phyloP scores from a whole-genome alignment of 495 filamentous ascomycete genomes.

The Margaritispora aquatica region DNA sequence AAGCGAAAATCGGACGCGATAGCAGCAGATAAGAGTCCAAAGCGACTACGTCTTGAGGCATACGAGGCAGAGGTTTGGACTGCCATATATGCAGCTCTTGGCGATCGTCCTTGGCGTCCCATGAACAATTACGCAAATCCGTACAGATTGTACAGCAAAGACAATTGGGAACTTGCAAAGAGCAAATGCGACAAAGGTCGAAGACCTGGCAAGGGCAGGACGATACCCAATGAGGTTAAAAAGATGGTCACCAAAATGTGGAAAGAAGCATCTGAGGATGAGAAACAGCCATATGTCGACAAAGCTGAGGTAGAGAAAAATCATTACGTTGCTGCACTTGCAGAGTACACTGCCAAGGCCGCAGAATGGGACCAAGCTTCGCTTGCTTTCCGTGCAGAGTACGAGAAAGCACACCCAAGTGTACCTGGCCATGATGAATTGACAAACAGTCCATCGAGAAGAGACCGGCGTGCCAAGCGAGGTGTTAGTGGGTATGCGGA shows the following conservation, averaged over 20 bases:
- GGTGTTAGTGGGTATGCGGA: slow-evolving; percentile 25
- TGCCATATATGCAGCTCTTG: slow-evolving; percentile 61
- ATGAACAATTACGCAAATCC: slow-evolving; percentile 63
- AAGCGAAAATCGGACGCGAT: slow-evolving; percentile 47
- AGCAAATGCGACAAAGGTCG: slow-evolving; percentile 62
- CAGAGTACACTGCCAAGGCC: slow-evolving; percentile 48
- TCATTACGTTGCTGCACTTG: slow-evolving; percentile 48
- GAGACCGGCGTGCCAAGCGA: slow-evolving; percentile 23
- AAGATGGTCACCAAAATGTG: slow-evolving; percentile 81
- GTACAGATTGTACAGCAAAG: slow-evolving; percentile 73
- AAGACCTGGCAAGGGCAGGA: slow-evolving; percentile 55
- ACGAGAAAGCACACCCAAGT: slow-evolving; percentile 54
- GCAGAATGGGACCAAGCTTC: slow-evolving; percentile 67
- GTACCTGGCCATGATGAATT: slow-evolving; percentile 30
- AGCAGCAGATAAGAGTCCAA: slow-evolving; percentile 33
- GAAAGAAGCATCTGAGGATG: slow-evolving; percentile 63
- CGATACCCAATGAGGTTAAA: slow-evolving; percentile 75
- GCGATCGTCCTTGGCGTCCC: slow-evolving; percentile 65
- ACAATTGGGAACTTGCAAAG: slow-evolving; percentile 70
- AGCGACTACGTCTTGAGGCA: slow-evolving; percentile 50
- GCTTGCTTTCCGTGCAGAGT: slow-evolving; percentile 51
- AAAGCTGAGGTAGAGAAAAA: slow-evolving; percentile 62
- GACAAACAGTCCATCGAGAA: slow-evolving; percentile 18
- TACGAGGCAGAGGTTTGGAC: slow-evolving; percentile 71
- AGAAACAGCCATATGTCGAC: slow-evolving; percentile 68